A percentile compares a stretch with the other conserved stretches of the same genome.
These are phyloP conservation scores for Dalbergia cultrata DNA, from an alignment of 306 rosid genomes.

Conservation along the genomic window DNA sequence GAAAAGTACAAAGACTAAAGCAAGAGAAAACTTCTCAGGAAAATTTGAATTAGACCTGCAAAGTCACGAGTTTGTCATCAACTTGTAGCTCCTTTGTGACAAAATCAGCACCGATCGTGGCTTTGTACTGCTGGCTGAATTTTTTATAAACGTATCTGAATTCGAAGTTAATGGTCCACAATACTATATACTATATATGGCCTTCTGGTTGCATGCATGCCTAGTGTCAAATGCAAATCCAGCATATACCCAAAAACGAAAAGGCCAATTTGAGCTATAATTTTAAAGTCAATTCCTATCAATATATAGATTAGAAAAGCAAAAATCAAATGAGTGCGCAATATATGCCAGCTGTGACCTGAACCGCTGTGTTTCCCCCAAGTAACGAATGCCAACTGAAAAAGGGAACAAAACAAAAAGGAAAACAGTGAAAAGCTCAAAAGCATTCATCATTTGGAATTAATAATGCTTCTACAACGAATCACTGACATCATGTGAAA, in stretches of 20 bases:
- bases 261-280: background rate
- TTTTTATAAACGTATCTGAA: constrained; percentile 81
- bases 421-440: constrained; percentile 40
- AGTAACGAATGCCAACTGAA: constrained; percentile 43
- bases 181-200: background rate
- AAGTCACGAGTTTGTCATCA: constrained; percentile 79
- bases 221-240: background rate
- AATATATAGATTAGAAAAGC: background rate
- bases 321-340: background rate
- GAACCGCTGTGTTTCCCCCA: constrained; percentile 16
- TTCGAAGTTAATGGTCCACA: constrained; percentile 55
- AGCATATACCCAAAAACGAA: background rate
- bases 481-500: background rate
- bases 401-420: constrained; percentile 26
- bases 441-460: constrained; percentile 28
- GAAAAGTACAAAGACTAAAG: background rate
- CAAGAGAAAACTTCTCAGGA: background rate
- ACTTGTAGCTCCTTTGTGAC: constrained; percentile 86
- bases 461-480: constrained; percentile 27
- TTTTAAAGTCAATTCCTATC: background rate
- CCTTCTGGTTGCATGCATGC: background rate
- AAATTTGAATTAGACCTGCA: constrained; percentile 65
- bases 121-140: constrained; percentile 77
- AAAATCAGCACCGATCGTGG: constrained; percentile 98
- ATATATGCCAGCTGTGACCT: constrained; percentile 37